Evolutionary conservation across 2,329 filamentous ascomycete genomes (phyloP).

Genomic region (Curvularia sp.): DNA sequence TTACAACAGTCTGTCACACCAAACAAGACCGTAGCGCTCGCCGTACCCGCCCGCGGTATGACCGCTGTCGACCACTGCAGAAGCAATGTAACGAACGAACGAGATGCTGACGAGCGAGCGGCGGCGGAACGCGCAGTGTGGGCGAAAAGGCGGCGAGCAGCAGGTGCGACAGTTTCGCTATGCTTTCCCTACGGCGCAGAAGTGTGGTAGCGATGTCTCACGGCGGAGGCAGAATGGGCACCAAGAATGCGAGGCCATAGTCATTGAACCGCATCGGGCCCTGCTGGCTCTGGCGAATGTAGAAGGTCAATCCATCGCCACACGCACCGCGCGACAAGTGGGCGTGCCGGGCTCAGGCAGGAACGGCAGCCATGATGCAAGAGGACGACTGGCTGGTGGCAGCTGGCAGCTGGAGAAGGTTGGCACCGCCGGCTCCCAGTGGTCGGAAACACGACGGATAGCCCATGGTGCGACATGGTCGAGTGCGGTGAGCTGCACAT

Average conservation of each 20-base stretch:
- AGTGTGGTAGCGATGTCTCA: slow-evolving; percentile 23
- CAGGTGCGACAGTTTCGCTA: slow-evolving; percentile 17
- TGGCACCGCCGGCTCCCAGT: slow-evolving; percentile 31
- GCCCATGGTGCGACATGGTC: slow-evolving; percentile 46
- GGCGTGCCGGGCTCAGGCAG: slow-evolving; percentile 36
- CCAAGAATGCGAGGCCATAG: slow-evolving; percentile 11
- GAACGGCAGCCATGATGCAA: slow-evolving; percentile 39
- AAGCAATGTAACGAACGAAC: slow-evolving; percentile 14
- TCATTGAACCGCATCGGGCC: slow-evolving; percentile 23
- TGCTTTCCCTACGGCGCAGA: slow-evolving; percentile 7
- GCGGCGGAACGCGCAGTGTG: not conserved
- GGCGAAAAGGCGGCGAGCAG: not conserved
- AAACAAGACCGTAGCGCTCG: slow-evolving; percentile 33
- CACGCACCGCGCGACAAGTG: slow-evolving; percentile 30
- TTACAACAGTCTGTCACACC: slow-evolving; percentile 27
- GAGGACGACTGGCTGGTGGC: slow-evolving; percentile 39
- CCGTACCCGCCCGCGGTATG: slow-evolving; percentile 33
- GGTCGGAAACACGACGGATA: slow-evolving; percentile 33
- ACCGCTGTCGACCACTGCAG: slow-evolving; percentile 31
- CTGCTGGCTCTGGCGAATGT: slow-evolving; percentile 16
- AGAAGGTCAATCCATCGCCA: slow-evolving; percentile 24
- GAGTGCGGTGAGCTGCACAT: slow-evolving; percentile 33
- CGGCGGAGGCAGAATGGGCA: slow-evolving; percentile 3
- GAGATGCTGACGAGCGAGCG: too few species aligned
- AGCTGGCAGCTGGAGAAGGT: slow-evolving; percentile 24